phyloP scores from a whole-genome alignment of 495 filamentous ascomycete genomes.

The Daldinia bambusicola region DNA sequence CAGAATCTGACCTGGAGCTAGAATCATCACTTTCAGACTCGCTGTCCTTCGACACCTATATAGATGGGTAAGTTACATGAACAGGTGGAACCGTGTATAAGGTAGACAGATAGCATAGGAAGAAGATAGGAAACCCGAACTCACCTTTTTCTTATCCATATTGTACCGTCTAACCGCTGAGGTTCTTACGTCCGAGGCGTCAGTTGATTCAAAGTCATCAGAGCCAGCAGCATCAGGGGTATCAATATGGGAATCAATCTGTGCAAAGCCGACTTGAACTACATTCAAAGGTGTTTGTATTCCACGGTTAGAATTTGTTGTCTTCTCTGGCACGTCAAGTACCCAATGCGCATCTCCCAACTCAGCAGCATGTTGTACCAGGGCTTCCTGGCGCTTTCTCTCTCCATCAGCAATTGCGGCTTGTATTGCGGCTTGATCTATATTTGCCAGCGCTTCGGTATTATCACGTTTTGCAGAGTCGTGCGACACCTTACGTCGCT shows the following conservation, averaged over 20 bases:
- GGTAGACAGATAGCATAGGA: not conserved
- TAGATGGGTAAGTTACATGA: conserved; percentile 16
- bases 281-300: conserved; percentile 53
- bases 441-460: conserved; percentile 46
- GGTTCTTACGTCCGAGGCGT: conserved; percentile 43
- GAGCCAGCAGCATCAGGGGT: conserved; percentile 46
- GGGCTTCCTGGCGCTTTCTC: conserved; percentile 73
- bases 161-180: conserved; percentile 53
- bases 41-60: conserved; percentile 33
- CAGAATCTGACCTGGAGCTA: conserved; percentile 32
- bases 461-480: conserved; percentile 28
- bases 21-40: conserved; percentile 32
- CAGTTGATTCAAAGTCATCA: conserved; percentile 44
- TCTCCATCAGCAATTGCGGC: conserved; percentile 80
- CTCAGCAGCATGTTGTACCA: conserved; percentile 75
- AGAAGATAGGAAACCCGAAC: conserved; percentile 5
- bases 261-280: conserved; percentile 60
- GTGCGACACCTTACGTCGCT: conserved; percentile 62
- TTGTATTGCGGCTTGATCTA: conserved; percentile 64
- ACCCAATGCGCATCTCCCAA: conserved; percentile 92
- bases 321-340: conserved; percentile 57
- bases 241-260: conserved; percentile 62
- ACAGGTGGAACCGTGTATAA: not conserved
- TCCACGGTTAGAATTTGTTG: conserved; percentile 29
- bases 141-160: conserved; percentile 55